phyloP scores from a whole-genome alignment of 148 eudicot genomes.

The Rhododendron williamsianum region DNA sequence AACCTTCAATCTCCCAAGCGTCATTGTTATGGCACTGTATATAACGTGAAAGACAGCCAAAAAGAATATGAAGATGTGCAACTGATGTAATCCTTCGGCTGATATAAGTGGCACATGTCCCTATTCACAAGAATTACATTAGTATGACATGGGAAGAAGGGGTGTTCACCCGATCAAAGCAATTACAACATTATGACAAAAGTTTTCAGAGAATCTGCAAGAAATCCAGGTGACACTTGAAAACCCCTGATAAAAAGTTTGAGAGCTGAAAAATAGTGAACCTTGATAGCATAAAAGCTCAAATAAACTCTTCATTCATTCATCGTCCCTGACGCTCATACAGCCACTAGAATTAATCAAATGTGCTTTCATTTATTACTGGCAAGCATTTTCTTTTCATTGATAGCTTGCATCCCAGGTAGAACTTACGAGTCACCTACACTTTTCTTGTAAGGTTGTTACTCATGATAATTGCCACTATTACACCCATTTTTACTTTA shows the following conservation, averaged over 20 bases:
- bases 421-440: background rate
- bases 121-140: slow-evolving; percentile 30
- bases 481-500: background rate
- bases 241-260: background rate
- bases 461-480: background rate
- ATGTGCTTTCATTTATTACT: background rate
- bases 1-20: slow-evolving; percentile 84
- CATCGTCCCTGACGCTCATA: background rate
- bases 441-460: background rate
- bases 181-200: background rate
- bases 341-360: background rate
- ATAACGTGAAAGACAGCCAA: slow-evolving; percentile 86
- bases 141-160: slow-evolving; percentile 7
- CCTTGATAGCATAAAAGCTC: background rate
- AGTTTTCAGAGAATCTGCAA: background rate
- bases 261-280: background rate
- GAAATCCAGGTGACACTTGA: background rate
- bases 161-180: background rate
- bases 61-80: slow-evolving; percentile 94
- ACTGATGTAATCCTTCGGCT: slow-evolving; percentile 63
- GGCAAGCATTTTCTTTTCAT: background rate
- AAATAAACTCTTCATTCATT: background rate
- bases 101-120: slow-evolving; percentile 74
- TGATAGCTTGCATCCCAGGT: background rate
- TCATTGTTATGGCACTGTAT: slow-evolving; percentile 73